Conservation (phyloP, 2,329 filamentous ascomycete genomes). For the Epichloe uncinata region DNA sequence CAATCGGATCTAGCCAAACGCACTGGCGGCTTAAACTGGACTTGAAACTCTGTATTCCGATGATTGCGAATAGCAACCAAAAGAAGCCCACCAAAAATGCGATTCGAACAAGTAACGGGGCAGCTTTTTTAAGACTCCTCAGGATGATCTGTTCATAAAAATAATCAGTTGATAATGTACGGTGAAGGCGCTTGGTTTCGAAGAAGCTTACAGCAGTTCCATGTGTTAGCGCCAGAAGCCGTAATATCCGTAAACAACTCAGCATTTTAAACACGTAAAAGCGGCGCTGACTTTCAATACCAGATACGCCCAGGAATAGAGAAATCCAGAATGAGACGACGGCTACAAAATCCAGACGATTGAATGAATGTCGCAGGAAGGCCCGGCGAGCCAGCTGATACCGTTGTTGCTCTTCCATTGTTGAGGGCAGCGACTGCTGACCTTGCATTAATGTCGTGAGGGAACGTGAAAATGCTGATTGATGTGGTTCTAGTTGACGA, state of each 20-base stretch:
- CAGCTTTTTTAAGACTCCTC: constrained; percentile 87
- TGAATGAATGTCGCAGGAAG: constrained; percentile 90
- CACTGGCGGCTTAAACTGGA: constrained; percentile 65
- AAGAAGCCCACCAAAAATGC: constrained; percentile 94
- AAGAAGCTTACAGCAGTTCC: constrained; percentile 62
- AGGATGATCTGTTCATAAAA: constrained; percentile 57
- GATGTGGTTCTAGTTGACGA: constrained; percentile 32
- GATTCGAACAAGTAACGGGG: constrained; percentile 80
- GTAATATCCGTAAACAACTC: constrained; percentile 82
- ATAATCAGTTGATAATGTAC: constrained; percentile 5
- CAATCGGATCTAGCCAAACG: constrained; percentile 57
- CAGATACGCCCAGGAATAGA: constrained; percentile 57
- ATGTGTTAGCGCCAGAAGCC: constrained; percentile 81
- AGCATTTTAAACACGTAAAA: constrained; percentile 93
- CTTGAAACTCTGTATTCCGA: constrained; percentile 94
- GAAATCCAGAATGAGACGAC: constrained; percentile 93
- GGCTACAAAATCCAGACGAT: constrained; percentile 86
- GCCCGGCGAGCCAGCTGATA: constrained; percentile 78
- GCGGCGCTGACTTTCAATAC: constrained; percentile 55
- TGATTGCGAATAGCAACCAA: constrained; percentile 93
- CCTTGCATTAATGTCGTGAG: constrained; percentile 69
- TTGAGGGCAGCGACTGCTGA: constrained; percentile 43
- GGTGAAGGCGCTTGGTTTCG: not conserved
- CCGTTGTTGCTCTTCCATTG: constrained; percentile 64
- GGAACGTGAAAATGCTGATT: constrained; percentile 58